A percentile compares a stretch with the other conserved stretches of the same genome.
These are phyloP conservation scores for Penicillium fuscoglaucum DNA, from an alignment of 2,329 filamentous ascomycete species.

Conservation along the genomic window DNA sequence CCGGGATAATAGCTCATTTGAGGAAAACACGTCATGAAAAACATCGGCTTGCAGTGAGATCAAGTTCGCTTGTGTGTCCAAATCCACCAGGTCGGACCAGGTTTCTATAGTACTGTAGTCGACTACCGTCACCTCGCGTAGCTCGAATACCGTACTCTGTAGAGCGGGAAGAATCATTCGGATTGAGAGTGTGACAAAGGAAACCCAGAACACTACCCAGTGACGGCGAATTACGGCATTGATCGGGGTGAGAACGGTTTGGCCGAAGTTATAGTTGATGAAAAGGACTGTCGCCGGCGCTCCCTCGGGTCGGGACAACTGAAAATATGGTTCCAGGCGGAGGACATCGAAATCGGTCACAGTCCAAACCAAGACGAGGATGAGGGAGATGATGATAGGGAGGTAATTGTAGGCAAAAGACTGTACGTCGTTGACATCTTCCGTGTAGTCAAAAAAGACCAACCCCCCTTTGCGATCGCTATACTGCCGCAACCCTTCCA, in stretches of 20 bases:
- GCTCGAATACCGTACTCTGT: constrained; percentile 35
- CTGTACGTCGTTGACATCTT: constrained; percentile 27
- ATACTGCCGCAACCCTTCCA: constrained; percentile 35
- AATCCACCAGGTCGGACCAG: constrained; percentile 31
- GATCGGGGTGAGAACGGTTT: constrained; percentile 37
- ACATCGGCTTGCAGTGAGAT: constrained; percentile 31
- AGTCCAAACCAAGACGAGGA: constrained; percentile 51
- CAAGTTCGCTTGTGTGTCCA: constrained; percentile 33
- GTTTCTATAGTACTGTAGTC: constrained; percentile 26
- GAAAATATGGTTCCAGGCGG: constrained; percentile 52
- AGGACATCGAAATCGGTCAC: constrained; percentile 53
- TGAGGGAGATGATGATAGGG: constrained; percentile 47
- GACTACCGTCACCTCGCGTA: constrained; percentile 30
- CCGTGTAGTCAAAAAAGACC: constrained; percentile 32
- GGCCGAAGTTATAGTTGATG: constrained; percentile 42
- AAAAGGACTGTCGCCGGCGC: constrained; percentile 36
- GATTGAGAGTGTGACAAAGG: constrained; percentile 33
- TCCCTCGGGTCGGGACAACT: constrained; percentile 35
- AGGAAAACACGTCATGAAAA: constrained; percentile 21
- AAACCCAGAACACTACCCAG: constrained; percentile 36
- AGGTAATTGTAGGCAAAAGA: constrained; percentile 43
- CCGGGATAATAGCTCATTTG: constrained; percentile 20
- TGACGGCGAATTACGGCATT: constrained; percentile 33
- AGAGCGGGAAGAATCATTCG: constrained; percentile 37
- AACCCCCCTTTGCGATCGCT: constrained; percentile 31